Evolutionary conservation across 2,329 filamentous ascomycete species (phyloP), one percentile per base, ranked within the genome.

Genomic region (Trichoderma pleuroti): DNA sequence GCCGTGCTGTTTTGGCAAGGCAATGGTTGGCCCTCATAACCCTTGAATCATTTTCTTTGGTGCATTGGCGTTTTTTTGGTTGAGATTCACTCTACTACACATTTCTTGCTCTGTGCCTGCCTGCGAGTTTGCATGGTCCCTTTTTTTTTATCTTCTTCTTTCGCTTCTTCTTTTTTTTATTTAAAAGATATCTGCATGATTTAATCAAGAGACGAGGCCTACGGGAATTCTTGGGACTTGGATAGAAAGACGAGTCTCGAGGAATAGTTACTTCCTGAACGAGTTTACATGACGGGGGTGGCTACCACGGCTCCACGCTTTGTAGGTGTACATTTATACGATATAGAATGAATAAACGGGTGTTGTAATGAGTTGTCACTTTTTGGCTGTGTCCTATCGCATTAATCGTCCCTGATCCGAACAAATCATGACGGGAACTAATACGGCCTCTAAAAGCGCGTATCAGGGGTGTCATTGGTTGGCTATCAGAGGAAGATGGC

Each of bases 291-390:
- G 59, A 70, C 28, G 60, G 68, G 68, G 52, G 59, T 57, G 32
- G 49, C 61, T 65, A 49, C 21, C 49, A 64, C 54, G 63, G 69
- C 68, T 71, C 32, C 57, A 62, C 61, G 52, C 63, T 56, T 64
- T 59, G 36, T 59, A 52, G 68, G 64, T 68, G 71, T 68, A 72
- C 46, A 72, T 59, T 68, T 70, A 68, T 64, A 71, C 49, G 71
- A 69, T 72, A 72, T 70, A 72, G 71, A 70, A 67, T 39, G 56
- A 72, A 70, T 67, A 70, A 52, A 70, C 32, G 21, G 67, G 26
- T 69, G 57, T 56, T 62, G 67, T 56, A 56, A 69, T 62, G 67
- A 63, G 57, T n/a, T 18, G 16, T 46, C 21, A 39, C 5, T 4
- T 34, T 34, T 7, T 49, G 36, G 28, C 21, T 39, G 65, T 36